Evolutionary conservation across 768 basidiomycete genomes (phyloP).

Genomic region (Boletus insuetus): DNA sequence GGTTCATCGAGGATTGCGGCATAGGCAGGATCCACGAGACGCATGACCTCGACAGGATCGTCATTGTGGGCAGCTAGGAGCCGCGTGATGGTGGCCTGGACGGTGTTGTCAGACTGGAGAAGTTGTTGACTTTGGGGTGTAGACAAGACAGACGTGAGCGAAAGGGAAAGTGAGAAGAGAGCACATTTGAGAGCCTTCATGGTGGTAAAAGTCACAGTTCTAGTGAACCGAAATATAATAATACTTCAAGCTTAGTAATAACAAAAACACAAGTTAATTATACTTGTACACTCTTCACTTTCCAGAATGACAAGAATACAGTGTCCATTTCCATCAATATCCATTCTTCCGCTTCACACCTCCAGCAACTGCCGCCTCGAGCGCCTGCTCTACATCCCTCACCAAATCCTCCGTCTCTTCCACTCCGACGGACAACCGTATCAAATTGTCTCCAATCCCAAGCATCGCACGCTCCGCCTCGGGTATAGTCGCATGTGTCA

Average conservation of each 20-base stretch:
- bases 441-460: conserved; percentile 75
- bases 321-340: not conserved
- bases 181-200: not conserved
- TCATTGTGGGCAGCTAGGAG: conserved; percentile 11
- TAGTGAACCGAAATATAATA: no score
- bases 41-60: conserved; percentile 18
- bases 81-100: not conserved
- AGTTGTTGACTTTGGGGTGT: not conserved
- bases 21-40: conserved; percentile 10
- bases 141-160: not conserved
- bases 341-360: conserved; percentile 1
- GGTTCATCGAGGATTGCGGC: conserved; percentile 18
- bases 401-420: conserved; percentile 87
- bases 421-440: conserved; percentile 82
- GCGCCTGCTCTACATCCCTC: conserved; percentile 27
- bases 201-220: not conserved
- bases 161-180: not conserved
- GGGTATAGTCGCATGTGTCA: conserved; percentile 86
- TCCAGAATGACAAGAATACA: no score
- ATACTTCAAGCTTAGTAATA: no score
- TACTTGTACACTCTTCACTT: no score
- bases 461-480: conserved; percentile 60
- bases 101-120: not conserved
- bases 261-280: no score
- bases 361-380: conserved; percentile 15